Conservation (phyloP, 140 eudicot genomes). For the Ambrosia hybrid region DNA sequence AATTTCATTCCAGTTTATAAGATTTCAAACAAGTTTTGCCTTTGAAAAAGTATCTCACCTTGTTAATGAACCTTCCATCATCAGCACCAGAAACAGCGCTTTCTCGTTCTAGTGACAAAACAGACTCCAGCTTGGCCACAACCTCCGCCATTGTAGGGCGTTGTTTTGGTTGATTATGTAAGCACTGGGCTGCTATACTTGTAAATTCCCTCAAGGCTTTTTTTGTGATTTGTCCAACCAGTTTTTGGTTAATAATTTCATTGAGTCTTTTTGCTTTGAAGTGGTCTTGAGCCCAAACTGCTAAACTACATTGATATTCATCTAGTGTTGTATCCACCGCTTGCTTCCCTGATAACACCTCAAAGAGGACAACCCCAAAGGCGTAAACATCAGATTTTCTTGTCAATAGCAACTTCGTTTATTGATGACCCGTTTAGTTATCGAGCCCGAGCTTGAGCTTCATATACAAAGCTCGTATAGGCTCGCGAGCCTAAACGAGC, state of each 20-base stretch:
- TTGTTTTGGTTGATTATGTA: conserved; percentile 28
- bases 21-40: no score
- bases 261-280: conserved; percentile 22
- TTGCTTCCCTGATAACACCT: conserved; percentile 27
- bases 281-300: conserved; percentile 27
- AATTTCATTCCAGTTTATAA: no score
- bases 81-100: background rate
- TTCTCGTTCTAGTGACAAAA: conserved; percentile 22
- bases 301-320: conserved; percentile 22
- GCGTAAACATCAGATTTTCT: conserved; percentile 41
- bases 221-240: conserved; percentile 20
- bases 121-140: conserved; percentile 29
- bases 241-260: conserved; percentile 19
- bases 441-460: no score
- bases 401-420: conserved; percentile 24
- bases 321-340: conserved; percentile 10
- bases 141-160: conserved; percentile 36
- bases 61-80: conserved; percentile 18
- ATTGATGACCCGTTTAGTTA: background rate
- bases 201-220: conserved; percentile 27
- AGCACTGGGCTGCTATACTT: conserved; percentile 20
- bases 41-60: conserved; percentile 10
- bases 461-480: no score
- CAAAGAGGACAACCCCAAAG: conserved; percentile 31
- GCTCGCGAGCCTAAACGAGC: no score